phyloP scores from a whole-genome alignment of 164 flowering plant species.

The Vitis amurensis region DNA sequence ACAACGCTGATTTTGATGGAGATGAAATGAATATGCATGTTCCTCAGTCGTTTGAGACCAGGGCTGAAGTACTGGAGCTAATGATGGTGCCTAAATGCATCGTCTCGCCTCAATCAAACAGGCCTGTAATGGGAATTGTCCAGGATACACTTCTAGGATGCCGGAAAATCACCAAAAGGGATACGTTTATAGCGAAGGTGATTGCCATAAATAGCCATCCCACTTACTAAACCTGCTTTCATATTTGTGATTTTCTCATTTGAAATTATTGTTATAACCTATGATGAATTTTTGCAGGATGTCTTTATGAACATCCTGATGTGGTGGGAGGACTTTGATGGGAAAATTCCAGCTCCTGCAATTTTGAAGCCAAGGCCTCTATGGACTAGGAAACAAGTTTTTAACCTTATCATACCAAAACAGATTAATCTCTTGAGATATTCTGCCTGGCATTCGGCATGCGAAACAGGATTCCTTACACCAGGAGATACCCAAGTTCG shows the following conservation, averaged over 20 bases:
- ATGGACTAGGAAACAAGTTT: slow-evolving; percentile 99
- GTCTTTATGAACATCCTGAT: slow-evolving; percentile 96
- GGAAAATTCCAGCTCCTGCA: slow-evolving; percentile 93
- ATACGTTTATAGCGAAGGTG: slow-evolving; percentile 96
- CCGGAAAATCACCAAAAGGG: slow-evolving; percentile 94
- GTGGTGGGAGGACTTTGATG: slow-evolving; percentile 99
- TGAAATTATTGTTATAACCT: not conserved
- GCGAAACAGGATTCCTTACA: slow-evolving; percentile 74
- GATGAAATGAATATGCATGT: slow-evolving; percentile 99
- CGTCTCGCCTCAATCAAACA: slow-evolving; percentile 92
- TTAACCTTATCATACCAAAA: slow-evolving; percentile 93
- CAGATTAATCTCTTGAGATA: slow-evolving; percentile 90
- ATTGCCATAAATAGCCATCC: not conserved
- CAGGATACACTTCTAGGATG: slow-evolving; percentile 99
- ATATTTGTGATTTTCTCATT: not conserved
- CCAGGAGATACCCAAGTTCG: slow-evolving; percentile 94
- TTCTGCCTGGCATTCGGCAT: slow-evolving; percentile 88
- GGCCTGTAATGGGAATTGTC: slow-evolving; percentile 99
- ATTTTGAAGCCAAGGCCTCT: slow-evolving; percentile 93
- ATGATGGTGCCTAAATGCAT: slow-evolving; percentile 99
- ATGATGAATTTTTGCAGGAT: slow-evolving; percentile 54
- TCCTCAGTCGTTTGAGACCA: slow-evolving; percentile 98
- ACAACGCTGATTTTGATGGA: slow-evolving; percentile 99
- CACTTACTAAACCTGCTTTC: no score
- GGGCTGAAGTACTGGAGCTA: slow-evolving; percentile 95